Evolutionary conservation across 1,284 basidiomycete species (phyloP).

Genomic region (Amylostereum chailletii): DNA sequence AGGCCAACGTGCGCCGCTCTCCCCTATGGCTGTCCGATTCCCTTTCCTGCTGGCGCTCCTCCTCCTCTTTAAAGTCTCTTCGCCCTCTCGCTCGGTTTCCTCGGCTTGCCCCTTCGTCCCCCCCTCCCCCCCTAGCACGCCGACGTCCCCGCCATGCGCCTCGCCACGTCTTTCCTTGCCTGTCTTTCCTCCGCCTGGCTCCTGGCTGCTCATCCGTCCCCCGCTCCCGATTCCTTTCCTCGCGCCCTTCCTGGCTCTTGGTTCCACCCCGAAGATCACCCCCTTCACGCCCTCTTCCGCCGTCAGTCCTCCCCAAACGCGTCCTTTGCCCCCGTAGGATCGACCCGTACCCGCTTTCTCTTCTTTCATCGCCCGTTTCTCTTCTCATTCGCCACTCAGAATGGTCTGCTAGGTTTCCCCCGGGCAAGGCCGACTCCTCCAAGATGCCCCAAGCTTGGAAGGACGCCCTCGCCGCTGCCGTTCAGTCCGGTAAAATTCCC

Average conservation of each 20-base stretch:
- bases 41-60: background rate
- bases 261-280: conserved; percentile 50
- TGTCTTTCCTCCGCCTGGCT: conserved; percentile 6
- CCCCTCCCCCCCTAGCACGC: conserved; percentile 1
- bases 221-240: too few relatives aligned
- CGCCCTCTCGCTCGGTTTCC: conserved; percentile 4
- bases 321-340: conserved; percentile 46
- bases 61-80: background rate
- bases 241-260: conserved; percentile 35
- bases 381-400: conserved; percentile 24
- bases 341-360: conserved; percentile 34
- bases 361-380: background rate
- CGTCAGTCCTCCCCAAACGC: conserved; percentile 32
- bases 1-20: too few relatives aligned
- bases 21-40: too few relatives aligned
- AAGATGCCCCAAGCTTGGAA: conserved; percentile 56
- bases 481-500: conserved; percentile 64
- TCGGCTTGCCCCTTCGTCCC: conserved; percentile 3
- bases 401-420: conserved; percentile 51
- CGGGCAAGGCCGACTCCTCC: conserved; percentile 28
- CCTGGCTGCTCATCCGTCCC: conserved; percentile 4
- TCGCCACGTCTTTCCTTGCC: background rate
- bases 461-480: conserved; percentile 55
- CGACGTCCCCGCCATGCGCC: too few relatives aligned
- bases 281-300: conserved; percentile 48